A percentile compares a stretch with the other conserved stretches of the same genome.
Evolutionary conservation across 148 eudicot genomes (phyloP).

Genomic region (Nepenthes mirabilis): DNA sequence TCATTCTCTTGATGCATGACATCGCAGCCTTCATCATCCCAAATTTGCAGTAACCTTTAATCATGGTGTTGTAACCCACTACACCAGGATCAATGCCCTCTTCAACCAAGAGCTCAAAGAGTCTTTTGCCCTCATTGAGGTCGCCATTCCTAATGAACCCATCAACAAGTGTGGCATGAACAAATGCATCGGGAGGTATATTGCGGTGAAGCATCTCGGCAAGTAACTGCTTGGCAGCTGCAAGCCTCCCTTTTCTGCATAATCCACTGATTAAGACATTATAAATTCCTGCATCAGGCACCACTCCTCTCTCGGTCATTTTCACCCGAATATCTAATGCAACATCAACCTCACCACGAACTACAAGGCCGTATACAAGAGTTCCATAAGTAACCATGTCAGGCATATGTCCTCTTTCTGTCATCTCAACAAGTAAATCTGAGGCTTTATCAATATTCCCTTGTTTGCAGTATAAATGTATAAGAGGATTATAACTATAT

Average conservation of each 20-base stretch:
- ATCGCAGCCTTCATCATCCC: constrained; percentile 73
- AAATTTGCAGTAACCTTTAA: constrained; percentile 70
- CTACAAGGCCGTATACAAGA: constrained; percentile 73
- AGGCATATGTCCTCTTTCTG: constrained; percentile 45
- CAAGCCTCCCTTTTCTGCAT: constrained; percentile 53
- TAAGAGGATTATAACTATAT: constrained; percentile 61
- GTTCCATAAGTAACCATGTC: constrained; percentile 76
- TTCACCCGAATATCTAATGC: constrained; percentile 48
- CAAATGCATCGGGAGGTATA: constrained; percentile 50
- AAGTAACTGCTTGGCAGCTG: constrained; percentile 46
- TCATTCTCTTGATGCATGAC: constrained; percentile 46
- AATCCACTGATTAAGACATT: constrained; percentile 71
- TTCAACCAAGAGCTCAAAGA: constrained; percentile 39
- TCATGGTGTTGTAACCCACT: constrained; percentile 72
- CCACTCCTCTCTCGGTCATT: constrained; percentile 56
- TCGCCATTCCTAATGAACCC: constrained; percentile 61
- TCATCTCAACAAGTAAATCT: constrained; percentile 49
- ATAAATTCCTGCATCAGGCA: constrained; percentile 72
- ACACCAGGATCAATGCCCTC: constrained; percentile 50
- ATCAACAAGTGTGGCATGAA: constrained; percentile 64
- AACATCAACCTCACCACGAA: constrained; percentile 53
- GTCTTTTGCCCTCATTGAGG: constrained; percentile 54
- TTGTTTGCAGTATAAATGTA: constrained; percentile 47
- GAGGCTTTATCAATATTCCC: constrained; percentile 61
- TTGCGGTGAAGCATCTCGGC: constrained; percentile 72